Percentiles rank a stretch among this genome's conserved stretches.
phyloP scores from a whole-genome alignment of 1,139 yeast species.

The Suhomyces kunorum region DNA sequence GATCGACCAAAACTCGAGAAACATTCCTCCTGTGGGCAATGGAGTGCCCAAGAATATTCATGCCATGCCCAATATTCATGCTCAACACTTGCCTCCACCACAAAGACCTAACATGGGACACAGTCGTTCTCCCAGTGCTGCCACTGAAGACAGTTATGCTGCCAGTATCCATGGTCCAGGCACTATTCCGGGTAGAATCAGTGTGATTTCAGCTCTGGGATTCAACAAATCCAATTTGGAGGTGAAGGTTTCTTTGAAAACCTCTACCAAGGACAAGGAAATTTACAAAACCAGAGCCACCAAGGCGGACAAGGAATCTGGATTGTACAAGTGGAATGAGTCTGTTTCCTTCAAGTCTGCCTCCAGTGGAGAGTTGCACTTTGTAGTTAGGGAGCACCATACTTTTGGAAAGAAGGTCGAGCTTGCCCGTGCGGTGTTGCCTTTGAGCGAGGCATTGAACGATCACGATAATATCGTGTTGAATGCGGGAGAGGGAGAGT shows the following conservation, averaged over 20 bases:
- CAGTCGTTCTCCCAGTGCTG: conserved; percentile 28
- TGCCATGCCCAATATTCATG: conserved; percentile 39
- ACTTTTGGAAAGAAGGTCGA: conserved; percentile 71
- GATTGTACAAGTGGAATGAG: conserved; percentile 61
- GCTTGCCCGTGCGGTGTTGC: conserved; percentile 55
- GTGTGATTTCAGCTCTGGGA: conserved; percentile 47
- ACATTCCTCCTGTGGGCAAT: conserved; percentile 1
- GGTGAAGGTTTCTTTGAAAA: conserved; percentile 54
- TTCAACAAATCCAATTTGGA: conserved; percentile 37
- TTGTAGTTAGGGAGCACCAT: conserved; percentile 68
- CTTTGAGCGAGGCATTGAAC: conserved; percentile 39
- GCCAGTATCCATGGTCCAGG: conserved; percentile 34
- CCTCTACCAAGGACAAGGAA: conserved; percentile 55
- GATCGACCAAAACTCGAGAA: conserved; percentile 8
- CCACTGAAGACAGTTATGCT: conserved; percentile 39
- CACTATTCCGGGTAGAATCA: conserved; percentile 55
- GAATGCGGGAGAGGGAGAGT: conserved; percentile 31
- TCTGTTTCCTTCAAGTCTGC: conserved; percentile 67
- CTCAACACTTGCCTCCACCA: conserved; percentile 43
- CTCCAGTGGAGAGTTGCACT: conserved; percentile 56
- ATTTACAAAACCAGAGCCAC: conserved; percentile 64
- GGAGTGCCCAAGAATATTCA: conserved; percentile 12
- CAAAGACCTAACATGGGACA: conserved; percentile 34
- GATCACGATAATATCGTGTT: conserved; percentile 34
- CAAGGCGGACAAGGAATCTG: conserved; percentile 49